Evolutionary conservation across 352 stramenopile species (phyloP), one percentile per base, ranked within the genome.

Genomic region (Pythium brassicae): DNA sequence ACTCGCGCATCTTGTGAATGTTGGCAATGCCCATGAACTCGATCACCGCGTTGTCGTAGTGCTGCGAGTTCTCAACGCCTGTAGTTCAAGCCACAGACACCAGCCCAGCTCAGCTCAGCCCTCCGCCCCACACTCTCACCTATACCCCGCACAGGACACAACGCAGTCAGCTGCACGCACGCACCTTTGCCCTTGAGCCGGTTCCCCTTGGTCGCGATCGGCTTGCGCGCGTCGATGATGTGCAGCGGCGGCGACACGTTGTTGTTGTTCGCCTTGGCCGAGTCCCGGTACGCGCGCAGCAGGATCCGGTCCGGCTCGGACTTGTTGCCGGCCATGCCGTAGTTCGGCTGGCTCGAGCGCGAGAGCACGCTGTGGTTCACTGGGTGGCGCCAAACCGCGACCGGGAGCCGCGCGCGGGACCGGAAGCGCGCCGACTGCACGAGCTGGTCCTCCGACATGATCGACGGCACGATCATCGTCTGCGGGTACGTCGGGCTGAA

Each of bases 11-110:
- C 54, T 96, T 96, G 81, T 99, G 96, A 62, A 99, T 99, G 68
- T 99, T 99, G 17, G 89, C 94, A 63, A 99, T 99, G 23, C 96
- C 95, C 83, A 98, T 97, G 72, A 99, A 99, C 54, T 97, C 92
- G 46, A 99, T 87, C 3, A 88, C 96, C 12, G 89, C 86, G 49
- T 97, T 95, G 50, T 96, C 81, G 69, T 99, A 99, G 67, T 98
- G 87, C 62, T 96, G 92, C 17, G 91, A 96, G 70, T 98, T 98
- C 67, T 99, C 96, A 39, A 98, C 96, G 49, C 95, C 92, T 88
- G 60, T 4, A 17, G 40, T 4, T 25, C 27, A 12, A 15, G 7
- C 40, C 0, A 48, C 22, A 68, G 11, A 64, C 8, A 46, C 8
- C 12, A 45, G 14, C 45, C 44, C 29, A 22, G 8, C 34, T 44